Percentiles rank a stretch among this genome's conserved stretches.
phyloP scores from a whole-genome alignment of 2,329 filamentous ascomycete genomes.

The Xylaria multiplex region DNA sequence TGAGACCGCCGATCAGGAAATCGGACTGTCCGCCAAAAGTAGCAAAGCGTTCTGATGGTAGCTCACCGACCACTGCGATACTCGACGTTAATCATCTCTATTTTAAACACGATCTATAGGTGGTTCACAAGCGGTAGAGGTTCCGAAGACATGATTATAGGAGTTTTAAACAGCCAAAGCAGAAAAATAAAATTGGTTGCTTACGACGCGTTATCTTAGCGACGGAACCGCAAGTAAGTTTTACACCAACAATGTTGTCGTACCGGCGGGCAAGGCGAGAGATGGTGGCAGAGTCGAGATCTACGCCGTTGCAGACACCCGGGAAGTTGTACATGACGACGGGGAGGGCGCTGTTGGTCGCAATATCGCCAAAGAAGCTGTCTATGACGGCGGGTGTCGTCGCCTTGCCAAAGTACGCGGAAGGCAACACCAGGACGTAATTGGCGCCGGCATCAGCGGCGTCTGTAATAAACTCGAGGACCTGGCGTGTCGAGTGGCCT shows the following conservation, averaged over 20 bases:
- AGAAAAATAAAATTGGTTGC: background rate
- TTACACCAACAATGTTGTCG: constrained; percentile 70
- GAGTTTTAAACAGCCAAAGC: too few species aligned
- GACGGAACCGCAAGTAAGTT: constrained; percentile 71
- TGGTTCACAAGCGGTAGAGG: too few species aligned
- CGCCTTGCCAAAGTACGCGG: constrained; percentile 72
- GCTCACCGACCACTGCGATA: constrained; percentile 55
- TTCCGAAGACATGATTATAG: too few species aligned
- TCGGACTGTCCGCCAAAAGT: constrained; percentile 79
- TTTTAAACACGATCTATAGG: too few species aligned
- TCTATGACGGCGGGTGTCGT: constrained; percentile 67
- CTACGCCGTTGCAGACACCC: constrained; percentile 73
- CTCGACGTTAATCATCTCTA: background rate
- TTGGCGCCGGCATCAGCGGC: constrained; percentile 69
- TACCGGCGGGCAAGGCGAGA: constrained; percentile 59
- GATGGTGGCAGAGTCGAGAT: constrained; percentile 73
- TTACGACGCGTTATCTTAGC: constrained; percentile 64
- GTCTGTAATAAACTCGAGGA: constrained; percentile 67
- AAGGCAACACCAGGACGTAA: constrained; percentile 69
- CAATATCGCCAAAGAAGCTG: constrained; percentile 68
- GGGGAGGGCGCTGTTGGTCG: constrained; percentile 62
- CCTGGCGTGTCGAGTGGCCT: constrained; percentile 72
- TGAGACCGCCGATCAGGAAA: constrained; percentile 71
- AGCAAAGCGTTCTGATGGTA: constrained; percentile 68
- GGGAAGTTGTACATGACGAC: constrained; percentile 77